phyloP scores from a whole-genome alignment of 78 protist species.

The slime mould (Dictyostelium discoideum) region dicty_2.7 NC_007090.3:2742001-2742500 shows the following conservation, averaged over 20 bases:
- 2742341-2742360: conserved; percentile 37
- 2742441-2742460: conserved; percentile 24
- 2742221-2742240: conserved; percentile 60
- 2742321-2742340: conserved; percentile 50
- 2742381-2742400: conserved; percentile 38
- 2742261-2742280: conserved; percentile 17
- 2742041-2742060: not conserved
- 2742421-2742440: conserved; percentile 74
- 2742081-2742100: not conserved
- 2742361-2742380: conserved; percentile 52
- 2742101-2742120: conserved; percentile 47
- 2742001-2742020: too few relatives aligned
- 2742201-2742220: conserved; percentile 48
- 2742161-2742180: conserved; percentile 56
- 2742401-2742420: conserved; percentile 39
- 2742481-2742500: conserved; percentile 59
- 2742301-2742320: conserved; percentile 73
- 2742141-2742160: conserved; percentile 65
- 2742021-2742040: not conserved
- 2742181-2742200: conserved; percentile 56
- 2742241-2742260: conserved; percentile 12
- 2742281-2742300: conserved; percentile 19
- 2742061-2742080: not conserved
- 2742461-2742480: conserved; percentile 46
- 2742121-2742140: conserved; percentile 38